A percentile compares a stretch with the other conserved stretches of the same genome.
phyloP scores from a whole-genome alignment of 495 filamentous ascomycete species.

The Hyaloscypha hepaticicola region DNA sequence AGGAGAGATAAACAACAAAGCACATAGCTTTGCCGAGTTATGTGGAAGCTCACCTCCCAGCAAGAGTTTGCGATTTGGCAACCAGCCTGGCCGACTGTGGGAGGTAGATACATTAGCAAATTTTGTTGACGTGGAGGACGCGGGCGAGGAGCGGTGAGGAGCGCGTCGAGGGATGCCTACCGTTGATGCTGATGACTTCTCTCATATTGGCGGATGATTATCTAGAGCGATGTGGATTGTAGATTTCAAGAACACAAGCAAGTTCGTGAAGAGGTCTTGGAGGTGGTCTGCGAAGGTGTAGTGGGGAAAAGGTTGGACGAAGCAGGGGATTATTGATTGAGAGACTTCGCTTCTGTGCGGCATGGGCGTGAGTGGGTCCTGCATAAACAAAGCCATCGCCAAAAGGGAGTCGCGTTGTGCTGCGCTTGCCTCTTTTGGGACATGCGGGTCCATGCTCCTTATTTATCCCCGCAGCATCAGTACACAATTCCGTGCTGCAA shows the following conservation, averaged over 20 bases:
- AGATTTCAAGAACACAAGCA: conserved; percentile 25
- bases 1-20: conserved; percentile 10
- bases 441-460: conserved; percentile 16
- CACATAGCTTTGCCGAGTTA: conserved; percentile 3
- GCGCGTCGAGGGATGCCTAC: conserved; percentile 55
- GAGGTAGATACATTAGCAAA: conserved; percentile 34
- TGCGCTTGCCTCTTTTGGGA: conserved; percentile 16
- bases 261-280: conserved; percentile 30
- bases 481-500: background rate
- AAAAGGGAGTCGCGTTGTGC: conserved; percentile 12
- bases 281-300: conserved; percentile 32
- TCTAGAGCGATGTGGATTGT: conserved; percentile 22
- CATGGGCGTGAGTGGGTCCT: conserved; percentile 31
- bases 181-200: conserved; percentile 99
- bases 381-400: conserved; percentile 22
- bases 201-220: conserved; percentile 69
- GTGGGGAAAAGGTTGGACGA: conserved; percentile 30
- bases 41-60: conserved; percentile 84
- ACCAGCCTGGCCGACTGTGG: conserved; percentile 96
- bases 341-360: conserved; percentile 27
- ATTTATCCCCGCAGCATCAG: background rate
- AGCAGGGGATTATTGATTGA: conserved; percentile 33
- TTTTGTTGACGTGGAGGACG: conserved; percentile 23
- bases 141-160: conserved; percentile 31
- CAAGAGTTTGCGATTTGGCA: conserved; percentile 99